Evolutionary conservation across 1,284 basidiomycete genomes (phyloP).

Genomic region (Tausonia pullulans): DNA sequence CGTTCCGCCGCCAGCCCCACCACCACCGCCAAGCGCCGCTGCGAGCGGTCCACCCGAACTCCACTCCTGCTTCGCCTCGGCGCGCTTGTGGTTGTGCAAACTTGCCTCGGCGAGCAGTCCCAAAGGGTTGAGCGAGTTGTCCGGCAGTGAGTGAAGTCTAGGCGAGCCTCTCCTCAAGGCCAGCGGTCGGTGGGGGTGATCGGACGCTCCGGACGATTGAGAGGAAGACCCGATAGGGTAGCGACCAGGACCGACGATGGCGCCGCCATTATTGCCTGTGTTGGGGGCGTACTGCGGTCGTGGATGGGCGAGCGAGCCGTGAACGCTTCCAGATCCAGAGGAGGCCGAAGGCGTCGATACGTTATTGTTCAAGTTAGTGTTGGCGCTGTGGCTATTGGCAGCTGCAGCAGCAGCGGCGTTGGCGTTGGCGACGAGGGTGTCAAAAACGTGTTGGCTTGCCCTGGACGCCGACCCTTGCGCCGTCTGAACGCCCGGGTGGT

Average conservation of each 20-base stretch:
- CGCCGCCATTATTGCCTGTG: background rate
- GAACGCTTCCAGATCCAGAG: too few relatives aligned
- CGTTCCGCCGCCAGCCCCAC: background rate
- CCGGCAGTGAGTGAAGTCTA: conserved; percentile 78
- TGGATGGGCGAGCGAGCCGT: too few relatives aligned
- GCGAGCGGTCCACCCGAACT: background rate
- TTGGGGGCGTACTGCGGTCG: too few relatives aligned
- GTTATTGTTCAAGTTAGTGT: too few relatives aligned
- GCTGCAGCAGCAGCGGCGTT: background rate
- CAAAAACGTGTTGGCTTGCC: background rate
- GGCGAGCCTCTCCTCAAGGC: conserved; percentile 37
- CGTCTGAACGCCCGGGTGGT: background rate
- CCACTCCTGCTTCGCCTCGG: conserved; percentile 25
- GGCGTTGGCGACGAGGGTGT: background rate
- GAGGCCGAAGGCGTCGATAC: too few relatives aligned
- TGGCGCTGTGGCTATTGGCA: background rate
- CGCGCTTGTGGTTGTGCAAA: conserved; percentile 55
- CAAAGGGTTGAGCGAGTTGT: conserved; percentile 79
- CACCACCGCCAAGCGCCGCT: background rate
- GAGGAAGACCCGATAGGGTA: background rate
- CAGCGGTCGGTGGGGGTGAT: conserved; percentile 24
- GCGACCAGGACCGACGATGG: background rate
- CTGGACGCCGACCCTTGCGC: background rate
- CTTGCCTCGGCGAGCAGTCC: conserved; percentile 84
- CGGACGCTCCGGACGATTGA: background rate